Base-by-base conservation (phyloP, 2,329 filamentous ascomycete species). In the Zasmidium citrigriseum region DNA sequence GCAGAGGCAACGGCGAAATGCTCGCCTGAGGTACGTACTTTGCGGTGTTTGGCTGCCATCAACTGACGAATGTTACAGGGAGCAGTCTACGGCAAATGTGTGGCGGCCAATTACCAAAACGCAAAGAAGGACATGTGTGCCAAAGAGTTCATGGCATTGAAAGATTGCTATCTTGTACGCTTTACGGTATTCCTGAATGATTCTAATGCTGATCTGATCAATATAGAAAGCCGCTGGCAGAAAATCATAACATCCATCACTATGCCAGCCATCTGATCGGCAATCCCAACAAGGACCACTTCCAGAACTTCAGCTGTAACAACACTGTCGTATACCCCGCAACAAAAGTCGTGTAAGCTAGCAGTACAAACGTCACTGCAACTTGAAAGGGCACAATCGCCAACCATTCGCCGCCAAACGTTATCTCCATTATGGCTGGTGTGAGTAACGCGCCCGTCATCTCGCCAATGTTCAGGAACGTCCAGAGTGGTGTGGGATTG, bases 101-200 rank as follows among this genome's bases (percentile, higher is more conserved):
- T 99, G 64, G 84, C 93, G 52, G 85, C 86, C 41, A 93, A 98
- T 72, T 98, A 96, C 77, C 93, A 93, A 71, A 86, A 91, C 3
- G 86, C 96, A 2, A 85, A 92, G 67, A 96, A 96, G 72, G 91
- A 97, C 72, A 95, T 95, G 80, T 99, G 95, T 71, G 82, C 83
- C 3, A 86, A 86, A 58, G 92, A 97, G 71, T 98, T 99, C 67
- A 80, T 95, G 75, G 86, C 79, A 64, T 75, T 98, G 50, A 96
- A 96, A 73, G 82, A 96, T 65, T 98, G 93, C 72, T 96, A 91
- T 71, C 70, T 96, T 70, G 93, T 96, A 80, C 68, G 83, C 65
- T 27, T 4, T 16, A 14, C 11, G n/a, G n/a, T 27, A 4, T 41
- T 24, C 29, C 11, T 5, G 4, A 38, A 1, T 12, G 11, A 12